Evolutionary conservation across 176 grass and related monocot species (phyloP), one percentile per base, ranked within the genome.

Genomic region (Triticum timopheevii): DNA sequence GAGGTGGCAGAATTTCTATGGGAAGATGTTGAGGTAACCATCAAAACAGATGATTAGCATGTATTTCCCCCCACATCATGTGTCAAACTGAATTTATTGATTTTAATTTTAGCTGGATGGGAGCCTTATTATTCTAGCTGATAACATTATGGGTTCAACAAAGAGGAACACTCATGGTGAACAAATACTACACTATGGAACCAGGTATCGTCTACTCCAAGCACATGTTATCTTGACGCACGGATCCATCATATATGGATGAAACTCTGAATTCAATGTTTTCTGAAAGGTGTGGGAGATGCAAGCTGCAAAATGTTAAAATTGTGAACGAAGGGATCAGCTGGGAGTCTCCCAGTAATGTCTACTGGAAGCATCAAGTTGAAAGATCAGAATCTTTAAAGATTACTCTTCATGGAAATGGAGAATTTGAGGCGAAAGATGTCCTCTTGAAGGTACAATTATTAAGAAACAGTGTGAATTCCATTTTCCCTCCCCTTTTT

Each of bases 321-420:
- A 86, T 98, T 79, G 65, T 86, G 52, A 98, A 98, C 78, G 83
- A 91, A 87, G 97, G 97, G 88, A 92, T 98, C 63, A 90, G 88
- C 23, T 98, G 93, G 93, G 89, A 31, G 82, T 98, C 92, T 88
- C 73, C 93, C 22, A 87, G 67, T 81, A 98, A 96, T 83, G 86
- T 98, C 61, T 98, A 98, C 47, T 98, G 97, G 94, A 91, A 96
- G 86, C 90, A 98, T 90, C 89, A 94, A 59, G 94, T 98, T 7
- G 84, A 98, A 64, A 98, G 94, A 98, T 87, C 85, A 73, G 94
- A 96, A 89, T 88, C 76, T 62, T 12, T 96, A 83, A 98, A 89
- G 86, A 90, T 98, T 52, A 93, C 93, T 90, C 92, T 99, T 83
- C 89, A 94, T 93, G 97, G 89, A 80, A 99, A 96, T 78, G 92